Conservation (phyloP, 495 filamentous ascomycete species). For the Aspergillus sclerotioniger region DNA sequence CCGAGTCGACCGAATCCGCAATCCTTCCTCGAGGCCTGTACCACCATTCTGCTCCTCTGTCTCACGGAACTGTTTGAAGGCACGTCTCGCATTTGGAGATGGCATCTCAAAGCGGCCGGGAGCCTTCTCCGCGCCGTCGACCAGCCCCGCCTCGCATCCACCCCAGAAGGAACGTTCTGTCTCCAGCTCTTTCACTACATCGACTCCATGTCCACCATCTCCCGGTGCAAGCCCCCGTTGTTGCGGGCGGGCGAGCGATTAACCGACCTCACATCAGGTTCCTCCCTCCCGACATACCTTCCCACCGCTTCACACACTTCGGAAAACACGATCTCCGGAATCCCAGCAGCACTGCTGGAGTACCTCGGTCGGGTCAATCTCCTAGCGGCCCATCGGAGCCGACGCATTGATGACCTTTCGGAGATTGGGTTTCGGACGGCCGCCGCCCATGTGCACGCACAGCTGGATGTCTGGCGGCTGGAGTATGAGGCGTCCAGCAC, state of each 20-base stretch:
- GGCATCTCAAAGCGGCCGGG: constrained; percentile 29
- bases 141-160: too few species aligned
- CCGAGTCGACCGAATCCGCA: constrained; percentile 11
- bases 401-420: constrained; percentile 29
- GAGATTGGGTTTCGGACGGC: constrained; percentile 32
- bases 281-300: too few species aligned
- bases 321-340: too few species aligned
- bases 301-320: too few species aligned
- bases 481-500: too few species aligned
- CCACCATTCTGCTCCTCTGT: constrained; percentile 26
- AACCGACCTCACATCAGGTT: too few species aligned
- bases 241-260: too few species aligned
- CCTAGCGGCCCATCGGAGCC: constrained; percentile 27
- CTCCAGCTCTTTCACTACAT: constrained; percentile 30
- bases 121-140: too few species aligned
- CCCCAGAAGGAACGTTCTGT: constrained; percentile 22
- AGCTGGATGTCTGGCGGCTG: constrained; percentile 30
- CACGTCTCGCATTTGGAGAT: constrained; percentile 29
- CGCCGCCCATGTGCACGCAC: too few species aligned
- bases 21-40: constrained; percentile 26
- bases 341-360: too few species aligned
- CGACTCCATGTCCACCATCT: constrained; percentile 34
- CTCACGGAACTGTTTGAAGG: constrained; percentile 29
- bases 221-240: constrained; percentile 29
- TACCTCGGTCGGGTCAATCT: constrained; percentile 32